Evolutionary conservation across 768 basidiomycete genomes (phyloP).

Genomic region (Leccinum disarticulatum): DNA sequence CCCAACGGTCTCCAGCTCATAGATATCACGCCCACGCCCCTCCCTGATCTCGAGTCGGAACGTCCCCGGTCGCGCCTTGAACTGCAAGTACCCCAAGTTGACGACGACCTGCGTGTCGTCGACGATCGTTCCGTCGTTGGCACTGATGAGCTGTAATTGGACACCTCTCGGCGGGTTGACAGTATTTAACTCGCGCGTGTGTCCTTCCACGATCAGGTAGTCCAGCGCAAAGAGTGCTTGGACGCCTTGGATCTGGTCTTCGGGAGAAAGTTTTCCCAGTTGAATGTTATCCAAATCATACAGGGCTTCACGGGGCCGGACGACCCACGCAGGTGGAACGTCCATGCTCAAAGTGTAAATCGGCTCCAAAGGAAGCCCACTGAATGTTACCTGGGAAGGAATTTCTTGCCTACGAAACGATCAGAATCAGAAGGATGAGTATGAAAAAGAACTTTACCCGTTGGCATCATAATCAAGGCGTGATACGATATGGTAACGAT

Average conservation of each 20-base stretch:
- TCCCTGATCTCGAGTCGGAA: constrained; percentile 80
- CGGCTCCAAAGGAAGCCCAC: constrained; percentile 74
- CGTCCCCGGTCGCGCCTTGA: constrained; percentile 89
- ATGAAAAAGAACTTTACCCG: constrained; percentile 46
- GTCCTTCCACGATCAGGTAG: constrained; percentile 91
- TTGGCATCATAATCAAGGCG: constrained; percentile 60
- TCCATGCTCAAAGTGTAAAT: constrained; percentile 96
- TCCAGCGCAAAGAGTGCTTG: constrained; percentile 86
- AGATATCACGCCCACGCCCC: constrained; percentile 81
- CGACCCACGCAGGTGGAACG: constrained; percentile 89
- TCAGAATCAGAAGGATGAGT: constrained; percentile 2
- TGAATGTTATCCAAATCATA: constrained; percentile 98
- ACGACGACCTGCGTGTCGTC: constrained; percentile 93
- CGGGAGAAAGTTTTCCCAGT: constrained; percentile 59
- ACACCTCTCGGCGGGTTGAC: constrained; percentile 82
- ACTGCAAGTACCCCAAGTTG: constrained; percentile 95
- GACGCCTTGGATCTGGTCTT: constrained; percentile 53
- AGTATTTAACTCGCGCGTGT: constrained; percentile 72
- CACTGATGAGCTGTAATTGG: constrained; percentile 75
- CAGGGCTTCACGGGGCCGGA: constrained; percentile 81
- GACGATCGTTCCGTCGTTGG: constrained; percentile 42
- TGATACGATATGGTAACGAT: constrained; percentile 70
- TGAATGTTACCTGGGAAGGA: constrained; percentile 60
- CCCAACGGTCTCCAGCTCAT: constrained; percentile 80
- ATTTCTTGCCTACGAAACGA: constrained; percentile 51